phyloP scores from a whole-genome alignment of 73 alveolate species.

The Loxodes magnus region DNA sequence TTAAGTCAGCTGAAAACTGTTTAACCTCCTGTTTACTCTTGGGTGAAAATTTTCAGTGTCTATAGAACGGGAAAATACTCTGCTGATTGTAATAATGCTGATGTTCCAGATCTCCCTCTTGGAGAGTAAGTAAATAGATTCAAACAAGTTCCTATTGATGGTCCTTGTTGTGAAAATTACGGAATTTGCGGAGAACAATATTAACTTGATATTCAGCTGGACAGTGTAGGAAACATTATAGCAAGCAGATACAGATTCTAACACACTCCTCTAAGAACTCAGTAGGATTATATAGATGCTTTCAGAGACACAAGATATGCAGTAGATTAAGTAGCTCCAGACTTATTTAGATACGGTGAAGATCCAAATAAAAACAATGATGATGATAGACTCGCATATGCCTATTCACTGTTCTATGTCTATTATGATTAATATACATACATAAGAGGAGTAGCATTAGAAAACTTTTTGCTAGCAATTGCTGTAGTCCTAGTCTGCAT shows the following conservation, averaged over 20 bases:
- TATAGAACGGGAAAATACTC: slow-evolving; percentile 62
- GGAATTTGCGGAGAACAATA: slow-evolving; percentile 93
- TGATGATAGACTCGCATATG: slow-evolving; percentile 59
- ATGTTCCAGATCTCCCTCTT: slow-evolving; percentile 51
- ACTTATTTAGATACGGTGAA: slow-evolving; percentile 2
- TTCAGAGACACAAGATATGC: slow-evolving; percentile 71
- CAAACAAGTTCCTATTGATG: slow-evolving; percentile 55
- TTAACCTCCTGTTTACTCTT: slow-evolving; percentile 82
- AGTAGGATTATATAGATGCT: slow-evolving; percentile 49
- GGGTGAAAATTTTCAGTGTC: slow-evolving; percentile 76
- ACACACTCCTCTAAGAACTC: slow-evolving; percentile 63
- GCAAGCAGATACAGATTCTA: slow-evolving; percentile 79
- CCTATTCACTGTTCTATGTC: slow-evolving; percentile 83
- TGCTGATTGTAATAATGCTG: slow-evolving; percentile 48
- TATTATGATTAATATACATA: slow-evolving; percentile 85
- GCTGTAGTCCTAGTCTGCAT: slow-evolving; percentile 78
- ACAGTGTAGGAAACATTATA: slow-evolving; percentile 61
- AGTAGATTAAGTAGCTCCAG: slow-evolving; percentile 36
- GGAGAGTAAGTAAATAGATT: slow-evolving; percentile 67
- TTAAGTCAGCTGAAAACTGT: slow-evolving; percentile 66
- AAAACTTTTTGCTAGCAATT: slow-evolving; percentile 67
- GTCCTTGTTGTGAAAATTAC: slow-evolving; percentile 67
- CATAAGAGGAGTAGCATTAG: slow-evolving; percentile 76
- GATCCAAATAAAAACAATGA: not conserved
- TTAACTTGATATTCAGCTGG: slow-evolving; percentile 62